Evolutionary conservation across 2,329 filamentous ascomycete species (phyloP), one percentile per base, ranked within the genome.

Genomic region (Cordyceps pruinosa): DNA sequence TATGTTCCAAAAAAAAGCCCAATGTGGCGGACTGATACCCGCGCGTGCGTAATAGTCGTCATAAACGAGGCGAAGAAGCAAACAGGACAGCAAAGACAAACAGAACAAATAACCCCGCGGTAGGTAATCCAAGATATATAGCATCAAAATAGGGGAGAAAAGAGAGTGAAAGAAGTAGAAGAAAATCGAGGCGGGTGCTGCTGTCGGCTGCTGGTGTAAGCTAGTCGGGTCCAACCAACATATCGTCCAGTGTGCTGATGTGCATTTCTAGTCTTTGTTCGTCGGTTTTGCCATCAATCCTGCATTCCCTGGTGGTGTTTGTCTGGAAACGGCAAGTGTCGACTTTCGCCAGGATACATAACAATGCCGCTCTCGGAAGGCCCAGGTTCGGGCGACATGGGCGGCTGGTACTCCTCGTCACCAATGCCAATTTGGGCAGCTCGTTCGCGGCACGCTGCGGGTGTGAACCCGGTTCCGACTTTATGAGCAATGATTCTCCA

Each of bases 401-500:
- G 69, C 69, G 77, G 80, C 73, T 81, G 80, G 75, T 68, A 71
- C 69, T 62, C 58, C n/a, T 69, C 69, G 49, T 75, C 77, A 35
- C 74, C 76, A 41, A 74, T 66, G 3, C 53, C 58, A 44, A 92
- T 72, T 72, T 90, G 82, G 59, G 81, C 75, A 32, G 86, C 87
- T 66, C 90, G 87, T 67, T 96, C 90, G 70, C 88, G 87, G 74
- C 92, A 97, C 45, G 91, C 90, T 35, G 85, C 83, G 41, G 92
- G 89, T 37, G 90, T 94, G 69, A 96, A 95, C 47, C 92, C 91
- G 51, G 86, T 89, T 60, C 92, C 92, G 65, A 97, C 88, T 73
- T 96, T 96, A 67, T 89, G 88, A 59, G 92, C 88, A 61, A 96
- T 86, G 67, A 95, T 90, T 64, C 90, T 87, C 92, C 92, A 97